A percentile compares a stretch with the other conserved stretches of the same genome.
Conservation (phyloP, 2,329 filamentous ascomycete genomes). For the Ascochyta koolunga region DNA sequence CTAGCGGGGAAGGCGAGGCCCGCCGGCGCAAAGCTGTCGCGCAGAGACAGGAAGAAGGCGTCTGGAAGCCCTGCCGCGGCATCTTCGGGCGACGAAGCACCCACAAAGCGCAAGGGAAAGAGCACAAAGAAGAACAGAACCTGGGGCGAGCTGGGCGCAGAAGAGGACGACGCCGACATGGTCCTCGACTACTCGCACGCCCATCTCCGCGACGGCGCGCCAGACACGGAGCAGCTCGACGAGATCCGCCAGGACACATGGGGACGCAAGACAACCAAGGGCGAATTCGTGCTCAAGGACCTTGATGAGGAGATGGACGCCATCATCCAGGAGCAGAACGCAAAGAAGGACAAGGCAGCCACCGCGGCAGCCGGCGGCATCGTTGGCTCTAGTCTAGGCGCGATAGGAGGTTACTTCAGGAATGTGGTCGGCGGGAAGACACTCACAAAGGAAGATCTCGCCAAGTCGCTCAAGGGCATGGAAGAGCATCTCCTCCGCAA, state of each 20-base stretch:
- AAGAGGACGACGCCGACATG: constrained; percentile 78
- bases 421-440: constrained; percentile 96
- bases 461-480: constrained; percentile 94
- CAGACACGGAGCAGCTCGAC: constrained; percentile 68
- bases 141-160: constrained; percentile 91
- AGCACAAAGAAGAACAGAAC: constrained; percentile 83
- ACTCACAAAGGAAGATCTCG: constrained; percentile 84
- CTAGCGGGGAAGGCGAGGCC: constrained; percentile 77
- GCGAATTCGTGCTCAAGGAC: constrained; percentile 92
- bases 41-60: constrained; percentile 76
- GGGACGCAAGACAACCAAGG: constrained; percentile 83
- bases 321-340: constrained; percentile 82
- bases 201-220: constrained; percentile 57
- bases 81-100: constrained; percentile 84
- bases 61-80: constrained; percentile 61
- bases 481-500: constrained; percentile 93
- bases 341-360: constrained; percentile 49
- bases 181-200: constrained; percentile 86
- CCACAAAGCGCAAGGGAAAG: constrained; percentile 62
- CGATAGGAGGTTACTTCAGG: constrained; percentile 86
- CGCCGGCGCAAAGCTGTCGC: constrained; percentile 72
- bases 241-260: constrained; percentile 79
- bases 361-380: constrained; percentile 60
- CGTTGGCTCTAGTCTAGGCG: constrained; percentile 78
- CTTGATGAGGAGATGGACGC: constrained; percentile 91